Conservation (phyloP, 2,329 filamentous ascomycete genomes). For the Colletotrichum sp. region DNA sequence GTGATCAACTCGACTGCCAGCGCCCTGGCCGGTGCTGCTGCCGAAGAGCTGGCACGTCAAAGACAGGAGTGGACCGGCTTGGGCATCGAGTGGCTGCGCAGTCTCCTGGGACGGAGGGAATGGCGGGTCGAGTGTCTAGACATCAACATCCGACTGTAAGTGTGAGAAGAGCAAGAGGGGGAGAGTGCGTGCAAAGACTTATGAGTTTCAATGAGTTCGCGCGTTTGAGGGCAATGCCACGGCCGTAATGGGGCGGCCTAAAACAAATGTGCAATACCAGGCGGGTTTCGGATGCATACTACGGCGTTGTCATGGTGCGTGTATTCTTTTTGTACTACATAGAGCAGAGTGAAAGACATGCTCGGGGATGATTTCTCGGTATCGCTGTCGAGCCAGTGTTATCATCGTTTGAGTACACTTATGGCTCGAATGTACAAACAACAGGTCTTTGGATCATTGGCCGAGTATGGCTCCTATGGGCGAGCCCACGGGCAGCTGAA, state of each 20-base stretch:
- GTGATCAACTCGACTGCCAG: constrained; percentile 73
- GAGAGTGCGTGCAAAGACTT: background rate
- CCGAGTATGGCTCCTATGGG: background rate
- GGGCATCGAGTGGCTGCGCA: constrained; percentile 86
- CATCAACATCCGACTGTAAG: constrained; percentile 78
- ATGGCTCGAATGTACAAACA: background rate
- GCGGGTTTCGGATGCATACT: background rate
- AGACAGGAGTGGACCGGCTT: constrained; percentile 75
- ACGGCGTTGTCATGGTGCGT: background rate
- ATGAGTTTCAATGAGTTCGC: background rate
- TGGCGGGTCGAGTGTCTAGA: constrained; percentile 94
- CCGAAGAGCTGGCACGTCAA: constrained; percentile 63
- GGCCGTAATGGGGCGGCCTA: background rate
- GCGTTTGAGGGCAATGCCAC: background rate
- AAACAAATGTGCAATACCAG: background rate
- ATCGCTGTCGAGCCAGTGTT: background rate
- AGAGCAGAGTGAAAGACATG: background rate
- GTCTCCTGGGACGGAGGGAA: constrained; percentile 80
- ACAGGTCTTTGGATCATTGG: background rate
- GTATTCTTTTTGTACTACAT: background rate
- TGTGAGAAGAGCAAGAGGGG: too few species aligned
- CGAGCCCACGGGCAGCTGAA: background rate
- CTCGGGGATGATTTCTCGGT: background rate
- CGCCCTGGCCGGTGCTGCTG: constrained; percentile 69
- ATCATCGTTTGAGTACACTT: background rate